These are phyloP conservation scores for Claviceps spartinae DNA, from an alignment of 2,329 filamentous ascomycete genomes.

Conservation along the genomic window DNA sequence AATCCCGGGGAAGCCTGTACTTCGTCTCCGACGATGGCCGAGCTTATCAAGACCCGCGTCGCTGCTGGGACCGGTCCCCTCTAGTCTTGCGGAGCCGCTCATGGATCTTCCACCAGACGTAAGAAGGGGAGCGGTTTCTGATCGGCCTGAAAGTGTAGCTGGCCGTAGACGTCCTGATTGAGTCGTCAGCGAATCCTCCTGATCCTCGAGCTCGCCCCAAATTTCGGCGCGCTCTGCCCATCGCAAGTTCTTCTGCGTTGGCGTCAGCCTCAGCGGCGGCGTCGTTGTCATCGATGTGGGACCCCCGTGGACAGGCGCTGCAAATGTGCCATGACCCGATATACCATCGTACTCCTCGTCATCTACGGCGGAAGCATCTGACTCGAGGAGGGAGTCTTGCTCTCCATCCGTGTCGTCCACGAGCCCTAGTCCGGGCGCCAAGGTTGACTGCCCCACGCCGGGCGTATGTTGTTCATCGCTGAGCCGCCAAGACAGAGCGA, in stretches of 20 bases:
- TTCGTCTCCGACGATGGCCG: constrained; percentile 36
- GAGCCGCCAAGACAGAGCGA: constrained; percentile 87
- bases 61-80: constrained; percentile 17
- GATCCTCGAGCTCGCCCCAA: constrained; percentile 78
- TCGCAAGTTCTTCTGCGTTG: constrained; percentile 34
- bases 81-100: constrained; percentile 14
- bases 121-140: constrained; percentile 28
- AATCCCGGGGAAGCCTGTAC: constrained; percentile 49
- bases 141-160: constrained; percentile 31
- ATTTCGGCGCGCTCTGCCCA: constrained; percentile 65
- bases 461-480: constrained; percentile 59
- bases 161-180: constrained; percentile 30
- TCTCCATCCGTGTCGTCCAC: constrained; percentile 55
- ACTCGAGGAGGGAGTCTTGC: constrained; percentile 41
- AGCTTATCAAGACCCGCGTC: constrained; percentile 19
- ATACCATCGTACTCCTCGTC: constrained; percentile 30
- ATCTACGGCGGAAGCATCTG: constrained; percentile 29
- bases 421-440: constrained; percentile 72
- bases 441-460: constrained; percentile 48
- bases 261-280: constrained; percentile 20
- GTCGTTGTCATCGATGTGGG: constrained; percentile 5
- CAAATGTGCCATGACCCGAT: constrained; percentile 35
- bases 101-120: constrained; percentile 18
- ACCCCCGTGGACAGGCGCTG: constrained; percentile 20
- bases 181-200: constrained; percentile 32